These are phyloP conservation scores for Musa troglodytarum DNA, from an alignment of 176 grass and related monocot species.

Conservation along the genomic window DNA sequence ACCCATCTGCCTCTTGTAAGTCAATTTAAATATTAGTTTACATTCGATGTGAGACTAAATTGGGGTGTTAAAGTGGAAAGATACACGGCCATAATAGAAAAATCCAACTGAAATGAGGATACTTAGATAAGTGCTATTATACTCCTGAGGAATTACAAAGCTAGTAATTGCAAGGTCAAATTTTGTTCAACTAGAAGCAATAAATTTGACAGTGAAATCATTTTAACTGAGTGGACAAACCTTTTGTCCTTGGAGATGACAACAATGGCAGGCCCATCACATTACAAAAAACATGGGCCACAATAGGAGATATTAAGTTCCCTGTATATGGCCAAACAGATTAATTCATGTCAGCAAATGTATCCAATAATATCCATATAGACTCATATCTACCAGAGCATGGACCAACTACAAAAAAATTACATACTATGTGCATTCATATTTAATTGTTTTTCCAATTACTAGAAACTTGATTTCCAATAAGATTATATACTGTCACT, in stretches of 20 bases:
- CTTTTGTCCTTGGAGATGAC: conserved; percentile 38
- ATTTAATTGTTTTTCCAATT: background rate
- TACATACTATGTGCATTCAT: background rate
- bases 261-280: conserved; percentile 74
- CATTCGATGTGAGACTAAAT: too few species aligned
- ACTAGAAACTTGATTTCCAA: background rate
- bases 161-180: background rate
- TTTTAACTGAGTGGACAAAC: conserved; percentile 19
- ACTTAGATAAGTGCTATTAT: background rate
- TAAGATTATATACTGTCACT: background rate
- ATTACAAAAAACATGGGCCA: conserved; percentile 87
- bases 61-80: too few species aligned
- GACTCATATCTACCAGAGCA: background rate
- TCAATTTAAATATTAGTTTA: too few species aligned
- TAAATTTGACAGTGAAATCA: background rate
- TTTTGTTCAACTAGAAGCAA: background rate
- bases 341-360: conserved; percentile 15
- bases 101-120: background rate
- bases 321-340: conserved; percentile 27
- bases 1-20: too few species aligned
- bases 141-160: background rate
- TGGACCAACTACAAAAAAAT: background rate
- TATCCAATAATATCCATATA: conserved; percentile 6
- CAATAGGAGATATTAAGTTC: conserved; percentile 55
- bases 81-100: too few species aligned